phyloP scores from a whole-genome alignment of 177 flowering plant genomes.

The Telopea speciosissima region DNA sequence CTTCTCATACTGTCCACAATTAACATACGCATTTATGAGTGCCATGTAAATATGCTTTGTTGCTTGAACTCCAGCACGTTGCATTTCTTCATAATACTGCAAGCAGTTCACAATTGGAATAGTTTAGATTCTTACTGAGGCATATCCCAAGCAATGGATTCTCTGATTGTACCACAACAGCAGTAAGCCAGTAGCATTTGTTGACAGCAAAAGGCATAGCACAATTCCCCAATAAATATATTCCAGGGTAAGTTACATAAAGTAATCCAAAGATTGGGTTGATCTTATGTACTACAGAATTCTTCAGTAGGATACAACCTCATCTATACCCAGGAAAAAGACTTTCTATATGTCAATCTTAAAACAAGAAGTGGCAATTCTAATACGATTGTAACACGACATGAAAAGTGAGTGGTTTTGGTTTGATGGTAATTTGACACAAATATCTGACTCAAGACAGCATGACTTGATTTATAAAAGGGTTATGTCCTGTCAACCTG shows the following conservation, averaged over 20 bases:
- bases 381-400: no score
- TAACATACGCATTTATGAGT: conserved; percentile 70
- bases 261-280: neutral
- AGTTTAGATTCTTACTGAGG: neutral
- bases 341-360: no score
- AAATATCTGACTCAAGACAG: no score
- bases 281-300: neutral
- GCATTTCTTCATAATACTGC: conserved; percentile 59
- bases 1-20: conserved; percentile 67
- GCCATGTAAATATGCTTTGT: conserved; percentile 73
- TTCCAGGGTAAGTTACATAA: neutral
- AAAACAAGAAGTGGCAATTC: no score
- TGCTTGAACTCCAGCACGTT: conserved; percentile 26
- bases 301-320: neutral
- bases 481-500: no score
- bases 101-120: conserved; percentile 20
- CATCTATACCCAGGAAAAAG: neutral
- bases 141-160: neutral
- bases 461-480: no score
- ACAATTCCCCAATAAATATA: neutral
- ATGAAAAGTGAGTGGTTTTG: no score
- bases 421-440: no score
- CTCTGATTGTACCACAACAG: conserved; percentile 4
- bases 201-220: neutral
- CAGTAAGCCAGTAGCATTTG: neutral